Evolutionary conservation across 805 yeast species (phyloP).

Genomic region (Kluyveromyces siamensis): DNA sequence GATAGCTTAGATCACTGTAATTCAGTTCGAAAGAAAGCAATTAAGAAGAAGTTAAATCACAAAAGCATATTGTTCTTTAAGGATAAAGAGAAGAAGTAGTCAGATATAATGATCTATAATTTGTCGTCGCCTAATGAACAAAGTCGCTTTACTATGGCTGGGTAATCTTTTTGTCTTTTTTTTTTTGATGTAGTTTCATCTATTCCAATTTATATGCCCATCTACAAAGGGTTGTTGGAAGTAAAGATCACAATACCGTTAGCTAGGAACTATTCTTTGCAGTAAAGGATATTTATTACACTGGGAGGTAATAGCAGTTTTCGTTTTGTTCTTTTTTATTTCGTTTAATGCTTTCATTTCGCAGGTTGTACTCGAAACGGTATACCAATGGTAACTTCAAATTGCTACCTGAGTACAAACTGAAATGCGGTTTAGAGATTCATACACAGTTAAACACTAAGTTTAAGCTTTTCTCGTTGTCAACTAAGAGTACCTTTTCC

Average conservation of each 20-base stretch:
- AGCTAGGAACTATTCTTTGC: background rate
- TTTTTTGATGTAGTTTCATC: background rate
- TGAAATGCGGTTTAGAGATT: conserved; percentile 86
- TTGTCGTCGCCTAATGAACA: no score
- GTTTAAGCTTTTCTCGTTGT: conserved; percentile 66
- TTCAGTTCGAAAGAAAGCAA: background rate
- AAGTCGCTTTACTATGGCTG: background rate
- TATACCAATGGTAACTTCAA: conserved; percentile 2
- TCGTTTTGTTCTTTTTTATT: background rate
- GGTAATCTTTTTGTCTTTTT: background rate
- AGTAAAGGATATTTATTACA: background rate
- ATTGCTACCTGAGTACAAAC: conserved; percentile 20
- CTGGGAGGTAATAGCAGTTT: background rate
- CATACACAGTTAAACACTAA: conserved; percentile 80
- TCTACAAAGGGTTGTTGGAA: background rate
- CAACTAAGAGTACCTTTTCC: conserved; percentile 39
- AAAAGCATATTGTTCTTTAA: background rate
- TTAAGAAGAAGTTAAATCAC: background rate
- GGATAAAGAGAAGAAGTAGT: background rate
- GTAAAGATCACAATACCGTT: background rate
- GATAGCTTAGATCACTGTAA: conserved; percentile 2
- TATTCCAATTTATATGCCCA: background rate
- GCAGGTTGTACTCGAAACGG: conserved; percentile 2
- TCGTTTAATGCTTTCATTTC: background rate
- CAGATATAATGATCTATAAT: background rate